phyloP scores from a whole-genome alignment of 345 rosid genomes.

The Pseudoturritis turrita region DNA sequence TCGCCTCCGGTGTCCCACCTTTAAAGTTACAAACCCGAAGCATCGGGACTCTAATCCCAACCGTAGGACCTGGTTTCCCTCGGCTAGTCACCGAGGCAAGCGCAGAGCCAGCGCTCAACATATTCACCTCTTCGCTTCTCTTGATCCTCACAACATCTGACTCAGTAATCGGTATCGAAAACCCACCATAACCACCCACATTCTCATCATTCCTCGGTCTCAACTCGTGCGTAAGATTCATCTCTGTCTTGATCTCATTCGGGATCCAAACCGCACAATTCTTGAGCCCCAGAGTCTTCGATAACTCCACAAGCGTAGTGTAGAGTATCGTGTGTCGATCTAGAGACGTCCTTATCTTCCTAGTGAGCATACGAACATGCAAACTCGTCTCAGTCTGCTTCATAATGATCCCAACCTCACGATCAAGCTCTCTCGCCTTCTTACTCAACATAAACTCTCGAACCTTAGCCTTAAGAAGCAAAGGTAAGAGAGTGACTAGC shows the following conservation, averaged over 20 bases:
- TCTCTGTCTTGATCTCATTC: constrained; percentile 54
- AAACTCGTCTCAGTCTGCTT: constrained; percentile 71
- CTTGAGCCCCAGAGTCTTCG: constrained; percentile 71
- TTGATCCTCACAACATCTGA: constrained; percentile 69
- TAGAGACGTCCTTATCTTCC: constrained; percentile 76
- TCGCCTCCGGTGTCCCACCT: constrained; percentile 84
- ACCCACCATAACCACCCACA: constrained; percentile 2
- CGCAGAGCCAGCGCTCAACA: constrained; percentile 46
- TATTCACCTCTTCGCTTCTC: constrained; percentile 57
- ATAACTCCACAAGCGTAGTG: constrained; percentile 84
- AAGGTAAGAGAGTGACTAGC: constrained; percentile 70
- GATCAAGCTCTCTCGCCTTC: constrained; percentile 78
- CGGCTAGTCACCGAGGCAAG: constrained; percentile 61
- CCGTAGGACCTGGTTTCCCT: constrained; percentile 63
- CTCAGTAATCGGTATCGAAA: constrained; percentile 56
- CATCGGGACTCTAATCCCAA: constrained; percentile 93
- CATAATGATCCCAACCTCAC: constrained; percentile 83
- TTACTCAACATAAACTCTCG: constrained; percentile 83
- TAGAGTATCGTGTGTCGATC: constrained; percentile 77
- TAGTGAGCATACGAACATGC: constrained; percentile 94
- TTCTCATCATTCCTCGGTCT: constrained; percentile 35
- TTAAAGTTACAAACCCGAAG: constrained; percentile 79
- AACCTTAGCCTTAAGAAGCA: constrained; percentile 89
- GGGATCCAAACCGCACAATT: constrained; percentile 98
- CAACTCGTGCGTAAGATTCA: constrained; percentile 67